A percentile compares a stretch with the other conserved stretches of the same genome.
phyloP scores from a whole-genome alignment of 495 filamentous ascomycete species.

The Hypoxylon cercidicola region DNA sequence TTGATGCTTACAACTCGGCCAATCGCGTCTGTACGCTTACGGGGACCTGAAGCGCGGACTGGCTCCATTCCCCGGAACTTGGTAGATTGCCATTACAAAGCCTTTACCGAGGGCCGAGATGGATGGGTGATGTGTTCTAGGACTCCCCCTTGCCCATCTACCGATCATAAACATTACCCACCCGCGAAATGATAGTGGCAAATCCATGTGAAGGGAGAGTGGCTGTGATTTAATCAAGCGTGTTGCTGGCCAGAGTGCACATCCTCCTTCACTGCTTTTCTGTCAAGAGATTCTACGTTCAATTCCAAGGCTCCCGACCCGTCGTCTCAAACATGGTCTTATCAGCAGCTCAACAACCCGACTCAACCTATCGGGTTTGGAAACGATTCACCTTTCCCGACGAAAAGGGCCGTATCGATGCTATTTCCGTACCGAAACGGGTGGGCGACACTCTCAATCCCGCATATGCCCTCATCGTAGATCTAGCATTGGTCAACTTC shows the following conservation, averaged over 20 bases:
- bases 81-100: neutral
- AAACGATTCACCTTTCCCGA: slow-evolving; percentile 38
- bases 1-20: slow-evolving; percentile 3
- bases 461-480: slow-evolving; percentile 40
- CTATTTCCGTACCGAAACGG: slow-evolving; percentile 37
- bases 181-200: neutral
- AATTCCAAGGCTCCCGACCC: neutral
- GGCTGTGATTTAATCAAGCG: neutral
- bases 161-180: neutral
- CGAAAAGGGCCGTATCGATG: slow-evolving; percentile 33
- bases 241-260: neutral
- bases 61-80: slow-evolving; percentile 1
- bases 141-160: slow-evolving; percentile 8
- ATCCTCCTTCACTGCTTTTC: slow-evolving; percentile 2
- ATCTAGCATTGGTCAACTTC: slow-evolving; percentile 32
- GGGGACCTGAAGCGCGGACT: slow-evolving; percentile 9
- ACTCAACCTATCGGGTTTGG: slow-evolving; percentile 39
- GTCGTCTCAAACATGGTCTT: slow-evolving; percentile 29
- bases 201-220: neutral
- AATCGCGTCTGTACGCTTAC: slow-evolving; percentile 8
- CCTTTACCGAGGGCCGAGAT: slow-evolving; percentile 1
- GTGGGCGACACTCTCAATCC: slow-evolving; percentile 43
- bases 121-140: slow-evolving; percentile 9
- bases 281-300: neutral
- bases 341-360: slow-evolving; percentile 34